phyloP scores from a whole-genome alignment of 306 rosid species.

The Sindora glabra region DNA sequence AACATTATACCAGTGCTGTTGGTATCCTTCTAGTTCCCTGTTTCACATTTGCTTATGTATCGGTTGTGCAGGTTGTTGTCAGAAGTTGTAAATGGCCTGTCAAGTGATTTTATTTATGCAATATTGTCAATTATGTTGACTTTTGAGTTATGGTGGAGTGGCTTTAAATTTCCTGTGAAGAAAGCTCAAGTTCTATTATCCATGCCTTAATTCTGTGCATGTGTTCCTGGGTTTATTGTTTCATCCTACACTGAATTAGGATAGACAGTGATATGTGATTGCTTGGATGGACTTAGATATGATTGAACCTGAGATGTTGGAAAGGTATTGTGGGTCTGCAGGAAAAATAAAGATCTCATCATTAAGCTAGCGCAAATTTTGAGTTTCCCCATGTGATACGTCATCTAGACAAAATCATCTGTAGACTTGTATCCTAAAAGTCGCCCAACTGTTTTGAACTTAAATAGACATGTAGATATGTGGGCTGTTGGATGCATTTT shows the following conservation, averaged over 20 bases:
- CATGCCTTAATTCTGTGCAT: neutral
- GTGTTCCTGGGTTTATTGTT: neutral
- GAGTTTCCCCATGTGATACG: neutral
- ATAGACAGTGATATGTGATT: neutral
- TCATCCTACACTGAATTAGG: conserved; percentile 4
- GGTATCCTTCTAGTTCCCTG: conserved; percentile 51
- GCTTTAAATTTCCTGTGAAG: conserved; percentile 1
- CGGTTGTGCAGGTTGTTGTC: neutral
- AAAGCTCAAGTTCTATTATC: conserved; percentile 3
- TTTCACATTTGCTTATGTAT: neutral
- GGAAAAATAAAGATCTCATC: neutral
- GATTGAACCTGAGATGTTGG: conserved; percentile 4
- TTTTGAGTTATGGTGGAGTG: neutral
- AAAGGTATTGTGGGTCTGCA: conserved; percentile 1
- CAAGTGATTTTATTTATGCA: neutral
- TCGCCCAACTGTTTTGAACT: conserved; percentile 22
- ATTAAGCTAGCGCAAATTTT: neutral
- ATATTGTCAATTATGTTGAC: neutral
- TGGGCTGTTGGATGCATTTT: conserved; percentile 99
- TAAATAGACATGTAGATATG: conserved; percentile 57
- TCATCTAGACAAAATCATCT: conserved; percentile 3
- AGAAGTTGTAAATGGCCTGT: neutral
- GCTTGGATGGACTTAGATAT: conserved; percentile 3
- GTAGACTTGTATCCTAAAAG: neutral
- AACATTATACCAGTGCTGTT: conserved; percentile 97